Base-by-base conservation (phyloP, 228 moss, liverwort and hornwort species). In the Sphagnum fallax region DNA sequence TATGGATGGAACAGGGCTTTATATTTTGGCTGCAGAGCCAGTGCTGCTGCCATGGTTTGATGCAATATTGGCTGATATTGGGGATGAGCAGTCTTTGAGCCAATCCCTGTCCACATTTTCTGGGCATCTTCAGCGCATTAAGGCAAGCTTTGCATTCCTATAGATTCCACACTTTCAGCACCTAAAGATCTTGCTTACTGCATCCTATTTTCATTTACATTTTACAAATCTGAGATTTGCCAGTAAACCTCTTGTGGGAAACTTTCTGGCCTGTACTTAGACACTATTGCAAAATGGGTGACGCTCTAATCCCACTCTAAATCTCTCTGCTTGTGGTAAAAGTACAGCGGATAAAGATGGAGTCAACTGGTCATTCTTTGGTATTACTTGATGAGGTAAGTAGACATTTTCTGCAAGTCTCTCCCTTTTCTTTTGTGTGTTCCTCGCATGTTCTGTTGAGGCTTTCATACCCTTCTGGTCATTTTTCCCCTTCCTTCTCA, bases 31-130 rank as follows among this genome's bases (percentile, higher is more conserved):
- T 71, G 69, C 72, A 62, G 93, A 94, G 60, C 84, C 86, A 50
- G 92, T 92, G 8, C 77, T 69, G 73, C 77, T 98, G 74, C 98
- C 98, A 12, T 98, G 98, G 98, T 98, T 94, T 76, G 92, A 93
- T 75, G 76, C 79, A 65, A 84, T 98, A 6, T 67, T 98, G 52
- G 98, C 92, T 68, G 90, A 98, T 72, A 81, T 98, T 14, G 98
- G 98, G 3, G 98, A 98, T 73, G 91, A 92, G 61, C 98, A 98
- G 90, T 98, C 98, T 16, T 80, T 98, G 65, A 87, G 92, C 60
- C 84, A 81, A 70, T 94, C 85, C 52, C 86, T 98, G 57, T 98
- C 98, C 61, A 98, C 94, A 58, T 98, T 94, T 77, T 94, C 94
- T 71, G 98, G 98, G 60, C 94, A 98, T 69, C 76, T 98, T 67